Conservation (phyloP, 1,284 basidiomycete genomes). For the Ceratobasidium papillatum region DNA sequence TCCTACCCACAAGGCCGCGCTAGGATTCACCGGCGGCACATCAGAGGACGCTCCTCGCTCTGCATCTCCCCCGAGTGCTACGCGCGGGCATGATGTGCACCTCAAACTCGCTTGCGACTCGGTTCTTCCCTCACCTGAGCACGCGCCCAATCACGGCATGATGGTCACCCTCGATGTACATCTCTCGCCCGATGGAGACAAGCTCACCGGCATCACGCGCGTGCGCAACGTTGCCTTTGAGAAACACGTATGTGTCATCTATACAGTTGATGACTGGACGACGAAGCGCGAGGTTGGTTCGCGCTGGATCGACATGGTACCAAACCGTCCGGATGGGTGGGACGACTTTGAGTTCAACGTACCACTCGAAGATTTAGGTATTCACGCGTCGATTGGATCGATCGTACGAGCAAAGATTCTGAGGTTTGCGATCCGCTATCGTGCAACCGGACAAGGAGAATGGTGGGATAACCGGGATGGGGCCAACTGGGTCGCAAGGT, state of each 20-base stretch:
- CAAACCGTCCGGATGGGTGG: constrained; percentile 25
- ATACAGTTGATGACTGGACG: constrained; percentile 21
- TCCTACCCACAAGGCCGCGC: neutral
- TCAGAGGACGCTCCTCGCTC: neutral
- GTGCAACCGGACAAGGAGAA: constrained; percentile 10
- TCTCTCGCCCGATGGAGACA: neutral
- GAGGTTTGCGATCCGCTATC: constrained; percentile 15
- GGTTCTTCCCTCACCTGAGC: constrained; percentile 3
- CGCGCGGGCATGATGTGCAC: neutral
- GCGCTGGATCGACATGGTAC: neutral
- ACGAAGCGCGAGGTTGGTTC: constrained; percentile 15
- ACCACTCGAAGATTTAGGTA: constrained; percentile 16
- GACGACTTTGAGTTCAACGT: constrained; percentile 32
- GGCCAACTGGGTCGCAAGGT: constrained; percentile 29
- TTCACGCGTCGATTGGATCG: constrained; percentile 1
- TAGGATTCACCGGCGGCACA: neutral
- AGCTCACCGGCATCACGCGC: constrained; percentile 11
- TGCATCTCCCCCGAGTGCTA: neutral
- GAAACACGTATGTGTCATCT: constrained; percentile 13
- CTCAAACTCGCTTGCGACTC: constrained; percentile 31
- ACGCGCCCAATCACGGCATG: constrained; percentile 19
- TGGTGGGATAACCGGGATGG: constrained; percentile 34
- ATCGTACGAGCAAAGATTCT: constrained; percentile 10
- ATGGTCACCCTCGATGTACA: constrained; percentile 1
- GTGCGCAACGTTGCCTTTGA: constrained; percentile 30